These are phyloP conservation scores for Monilinia laxa DNA, from an alignment of 2,329 filamentous ascomycete genomes.

Conservation along the genomic window DNA sequence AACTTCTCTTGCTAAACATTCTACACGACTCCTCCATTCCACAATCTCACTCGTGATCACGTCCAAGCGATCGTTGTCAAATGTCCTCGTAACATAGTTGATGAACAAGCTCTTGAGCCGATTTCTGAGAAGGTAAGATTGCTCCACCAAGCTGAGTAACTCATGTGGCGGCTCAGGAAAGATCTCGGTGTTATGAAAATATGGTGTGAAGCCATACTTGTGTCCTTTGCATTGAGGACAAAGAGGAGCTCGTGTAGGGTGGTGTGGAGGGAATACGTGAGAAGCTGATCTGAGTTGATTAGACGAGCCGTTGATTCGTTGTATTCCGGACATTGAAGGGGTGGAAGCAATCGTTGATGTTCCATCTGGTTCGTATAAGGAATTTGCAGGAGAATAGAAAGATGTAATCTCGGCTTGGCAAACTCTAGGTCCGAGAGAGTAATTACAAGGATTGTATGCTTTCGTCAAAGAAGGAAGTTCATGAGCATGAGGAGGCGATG, in stretches of 20 bases:
- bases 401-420: slow-evolving; percentile 12
- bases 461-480: slow-evolving; percentile 4
- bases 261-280: neutral
- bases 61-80: slow-evolving; percentile 21
- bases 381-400: slow-evolving; percentile 18
- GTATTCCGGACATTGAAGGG: slow-evolving; percentile 13
- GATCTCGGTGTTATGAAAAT: slow-evolving; percentile 35
- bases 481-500: slow-evolving; percentile 12
- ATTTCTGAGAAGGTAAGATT: slow-evolving; percentile 32
- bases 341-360: slow-evolving; percentile 3
- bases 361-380: slow-evolving; percentile 17
- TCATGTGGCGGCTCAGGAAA: slow-evolving; percentile 34
- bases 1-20: slow-evolving; percentile 26
- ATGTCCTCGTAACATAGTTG: slow-evolving; percentile 29
- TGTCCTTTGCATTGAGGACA: slow-evolving; percentile 34
- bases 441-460: slow-evolving; percentile 8
- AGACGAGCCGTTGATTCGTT: neutral
- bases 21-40: slow-evolving; percentile 27
- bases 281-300: neutral
- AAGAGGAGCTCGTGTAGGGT: slow-evolving; percentile 5
- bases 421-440: neutral
- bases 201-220: slow-evolving; percentile 34
- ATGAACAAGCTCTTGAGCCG: slow-evolving; percentile 33
- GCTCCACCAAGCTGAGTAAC: slow-evolving; percentile 31
- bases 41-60: slow-evolving; percentile 25